These are phyloP conservation scores for Begonia peltatifolia DNA, from an alignment of 306 rosid genomes.

Conservation along the genomic window DNA sequence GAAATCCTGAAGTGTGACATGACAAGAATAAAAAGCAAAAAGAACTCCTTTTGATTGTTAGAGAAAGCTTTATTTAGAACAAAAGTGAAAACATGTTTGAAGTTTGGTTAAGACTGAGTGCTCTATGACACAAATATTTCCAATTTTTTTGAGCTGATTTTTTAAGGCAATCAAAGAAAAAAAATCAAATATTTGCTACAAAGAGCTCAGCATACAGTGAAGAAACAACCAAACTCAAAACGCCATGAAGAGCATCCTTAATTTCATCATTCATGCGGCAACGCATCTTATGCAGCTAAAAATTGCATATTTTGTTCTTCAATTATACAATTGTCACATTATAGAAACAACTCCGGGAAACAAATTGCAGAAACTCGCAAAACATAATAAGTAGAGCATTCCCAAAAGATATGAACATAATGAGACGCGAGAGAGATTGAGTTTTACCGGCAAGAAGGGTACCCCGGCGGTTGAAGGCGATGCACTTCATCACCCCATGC, in stretches of 20 bases:
- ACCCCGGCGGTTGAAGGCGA: constrained; percentile 90
- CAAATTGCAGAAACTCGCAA: not conserved
- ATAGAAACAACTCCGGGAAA: not conserved
- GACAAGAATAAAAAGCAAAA: no score
- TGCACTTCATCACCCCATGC: constrained; percentile 82
- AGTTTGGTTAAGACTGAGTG: no score
- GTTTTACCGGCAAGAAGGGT: constrained; percentile 84
- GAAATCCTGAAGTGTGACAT: no score
- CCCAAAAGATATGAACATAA: not conserved
- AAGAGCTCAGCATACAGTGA: no score
- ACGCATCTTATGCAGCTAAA: no score
- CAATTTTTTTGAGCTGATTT: no score
- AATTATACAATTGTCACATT: not conserved
- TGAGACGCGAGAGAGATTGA: constrained; percentile 3
- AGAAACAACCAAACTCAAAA: not conserved
- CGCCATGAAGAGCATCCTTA: not conserved
- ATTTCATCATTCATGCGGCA: not conserved
- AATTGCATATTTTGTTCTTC: no score
- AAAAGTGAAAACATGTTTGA: no score
- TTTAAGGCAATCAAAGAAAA: not conserved
- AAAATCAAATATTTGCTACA: not conserved
- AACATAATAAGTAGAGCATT: not conserved
- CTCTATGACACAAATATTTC: no score
- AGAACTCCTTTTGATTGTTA: no score
- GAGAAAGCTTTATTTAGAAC: no score